Evolutionary conservation across 1,284 basidiomycete genomes (phyloP), one percentile per base, ranked within the genome.

Genomic region (Stygiomarasmius scandens): DNA sequence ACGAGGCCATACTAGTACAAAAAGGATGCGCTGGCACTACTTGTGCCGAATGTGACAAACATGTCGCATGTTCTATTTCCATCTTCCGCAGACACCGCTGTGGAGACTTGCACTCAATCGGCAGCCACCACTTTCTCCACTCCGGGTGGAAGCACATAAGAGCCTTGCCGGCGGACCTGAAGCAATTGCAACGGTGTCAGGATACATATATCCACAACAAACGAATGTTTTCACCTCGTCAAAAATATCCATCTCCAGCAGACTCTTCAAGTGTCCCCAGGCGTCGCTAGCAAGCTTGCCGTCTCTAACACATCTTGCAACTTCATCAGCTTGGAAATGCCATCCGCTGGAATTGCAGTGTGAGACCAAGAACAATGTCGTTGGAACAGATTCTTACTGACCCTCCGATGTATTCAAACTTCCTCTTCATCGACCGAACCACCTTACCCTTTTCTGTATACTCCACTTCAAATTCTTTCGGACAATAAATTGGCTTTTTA

Each of bases 251-350:
- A 93, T 93, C 62, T 89, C 83, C 61, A 93, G 67, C 61, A 90
- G 66, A 67, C 88, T 93, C 76, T 92, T 92, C 43, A 85, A 82
- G 61, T 88, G 87, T 1, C 84, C 81, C 89, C 92, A 94, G 23
- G 84, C 65, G 4, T 78, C 77, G 64, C 90, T 92, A 73, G 94
- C 84, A n/a, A 75, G 73, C 74, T 89, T 90, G 6, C 89, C 90
- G 57, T 89, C 89, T 49, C 86, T 73, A 20, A 95, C 75, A 66
- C 89, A 92, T 50, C 91, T 73, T 14, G 92, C 93, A 16, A 94
- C 92, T 61, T 95, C 93, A 63, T 93, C 92, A 8, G 91, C 90
- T 70, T 92, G 81, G 69, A 84, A 92, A 71, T 90, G 82, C 85
- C 80, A 88, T 11, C 89, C 89, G 34, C 71, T 60, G 14, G 12